phyloP scores from a whole-genome alignment of 768 basidiomycete genomes.

The Pleurotus eryngii region DNA sequence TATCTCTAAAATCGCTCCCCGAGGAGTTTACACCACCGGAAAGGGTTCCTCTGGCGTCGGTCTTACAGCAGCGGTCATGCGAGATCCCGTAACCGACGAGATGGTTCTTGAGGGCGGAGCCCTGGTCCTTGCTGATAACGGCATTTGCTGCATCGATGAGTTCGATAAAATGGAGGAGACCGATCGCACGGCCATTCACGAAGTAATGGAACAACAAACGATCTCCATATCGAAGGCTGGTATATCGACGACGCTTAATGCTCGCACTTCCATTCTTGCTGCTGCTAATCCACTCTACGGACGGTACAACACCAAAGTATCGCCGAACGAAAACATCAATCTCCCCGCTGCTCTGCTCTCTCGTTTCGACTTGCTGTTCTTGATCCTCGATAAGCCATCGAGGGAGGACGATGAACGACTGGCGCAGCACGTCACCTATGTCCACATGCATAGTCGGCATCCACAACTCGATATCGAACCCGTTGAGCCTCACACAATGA shows the following conservation, averaged over 20 bases:
- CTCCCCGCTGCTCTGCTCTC: conserved; percentile 94
- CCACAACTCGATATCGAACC: conserved; percentile 83
- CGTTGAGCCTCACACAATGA: conserved; percentile 83
- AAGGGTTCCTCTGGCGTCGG: conserved; percentile 98
- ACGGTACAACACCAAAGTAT: conserved; percentile 96
- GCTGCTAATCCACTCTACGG: conserved; percentile 98
- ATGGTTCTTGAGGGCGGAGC: conserved; percentile 99
- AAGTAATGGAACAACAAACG: conserved; percentile 99
- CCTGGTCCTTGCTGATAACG: conserved; percentile 97
- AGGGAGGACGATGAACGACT: conserved; percentile 95
- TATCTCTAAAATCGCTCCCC: conserved; percentile 96
- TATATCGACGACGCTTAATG: conserved; percentile 97
- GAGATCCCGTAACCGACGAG: conserved; percentile 98
- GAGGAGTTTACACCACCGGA: conserved; percentile 97
- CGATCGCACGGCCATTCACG: conserved; percentile 97
- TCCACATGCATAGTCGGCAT: conserved; percentile 94
- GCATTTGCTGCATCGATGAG: conserved; percentile 99
- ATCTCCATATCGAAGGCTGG: conserved; percentile 99
- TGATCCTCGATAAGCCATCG: conserved; percentile 94
- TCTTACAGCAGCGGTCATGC: conserved; percentile 98
- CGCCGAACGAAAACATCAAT: conserved; percentile 99
- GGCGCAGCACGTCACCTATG: conserved; percentile 95
- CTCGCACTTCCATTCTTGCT: conserved; percentile 94
- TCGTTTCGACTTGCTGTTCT: conserved; percentile 93
- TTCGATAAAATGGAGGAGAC: conserved; percentile 99